These are phyloP conservation scores for Penicillium ochrochloron DNA, from an alignment of 495 filamentous ascomycete species.

Conservation along the genomic window DNA sequence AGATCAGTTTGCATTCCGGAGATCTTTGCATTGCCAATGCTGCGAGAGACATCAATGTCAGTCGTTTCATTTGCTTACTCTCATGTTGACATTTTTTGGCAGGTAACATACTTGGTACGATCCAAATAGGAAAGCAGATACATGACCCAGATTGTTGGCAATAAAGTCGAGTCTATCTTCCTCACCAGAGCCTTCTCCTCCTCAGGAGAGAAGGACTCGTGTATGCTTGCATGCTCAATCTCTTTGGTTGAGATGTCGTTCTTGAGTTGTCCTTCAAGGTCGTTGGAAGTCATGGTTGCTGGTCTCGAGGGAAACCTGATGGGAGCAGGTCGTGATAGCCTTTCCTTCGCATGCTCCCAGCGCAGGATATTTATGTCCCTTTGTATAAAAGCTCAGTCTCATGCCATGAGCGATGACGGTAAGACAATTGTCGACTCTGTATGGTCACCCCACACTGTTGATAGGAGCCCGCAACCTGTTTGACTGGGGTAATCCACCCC, in stretches of 20 bases:
- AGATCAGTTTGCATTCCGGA: constrained; percentile 50
- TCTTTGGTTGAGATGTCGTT: constrained; percentile 24
- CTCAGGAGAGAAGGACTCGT: constrained; percentile 21
- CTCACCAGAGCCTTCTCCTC: constrained; percentile 43
- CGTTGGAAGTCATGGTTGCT: constrained; percentile 11
- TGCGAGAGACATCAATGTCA: not conserved
- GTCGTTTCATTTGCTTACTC: not conserved
- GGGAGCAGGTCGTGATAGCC: not conserved
- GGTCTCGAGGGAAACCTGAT: not conserved
- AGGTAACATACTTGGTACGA: constrained; percentile 38
- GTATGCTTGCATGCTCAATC: constrained; percentile 25
- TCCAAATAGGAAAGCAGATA: constrained; percentile 57
- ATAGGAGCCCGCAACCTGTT: constrained; percentile 2
- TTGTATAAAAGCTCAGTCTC: not conserved
- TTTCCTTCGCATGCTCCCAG: not conserved
- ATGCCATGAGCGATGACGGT: constrained; percentile 1
- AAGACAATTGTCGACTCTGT: not conserved
- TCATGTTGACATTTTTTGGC: not conserved
- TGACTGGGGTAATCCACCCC: constrained; percentile 9
- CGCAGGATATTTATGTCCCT: constrained; percentile 12
- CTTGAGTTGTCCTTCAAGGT: constrained; percentile 13
- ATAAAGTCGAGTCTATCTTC: constrained; percentile 54
- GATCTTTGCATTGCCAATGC: constrained; percentile 53
- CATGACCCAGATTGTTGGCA: constrained; percentile 55
- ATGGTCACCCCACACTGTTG: not conserved